These are phyloP conservation scores for Emericellopsis cladophorae DNA, from an alignment of 2,329 filamentous ascomycete species.

Conservation along the genomic window DNA sequence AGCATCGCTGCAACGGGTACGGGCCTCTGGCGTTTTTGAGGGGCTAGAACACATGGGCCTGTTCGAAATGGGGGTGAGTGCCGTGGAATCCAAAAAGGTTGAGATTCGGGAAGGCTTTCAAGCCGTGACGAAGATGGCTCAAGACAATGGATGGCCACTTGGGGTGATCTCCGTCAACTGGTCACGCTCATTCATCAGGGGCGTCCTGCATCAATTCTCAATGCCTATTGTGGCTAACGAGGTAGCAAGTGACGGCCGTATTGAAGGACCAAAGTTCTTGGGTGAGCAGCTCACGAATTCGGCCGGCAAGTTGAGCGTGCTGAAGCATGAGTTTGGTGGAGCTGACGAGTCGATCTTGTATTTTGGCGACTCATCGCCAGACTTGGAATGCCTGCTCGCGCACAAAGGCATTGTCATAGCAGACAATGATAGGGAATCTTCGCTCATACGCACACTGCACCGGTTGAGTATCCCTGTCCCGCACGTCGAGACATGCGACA, in stretches of 20 bases:
- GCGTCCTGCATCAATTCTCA: constrained; percentile 21
- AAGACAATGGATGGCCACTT: constrained; percentile 20
- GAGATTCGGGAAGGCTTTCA: constrained; percentile 25
- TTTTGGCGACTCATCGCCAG: constrained; percentile 45
- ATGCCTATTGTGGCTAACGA: constrained; percentile 31
- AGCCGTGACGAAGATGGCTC: constrained; percentile 14
- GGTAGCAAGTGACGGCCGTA: constrained; percentile 20
- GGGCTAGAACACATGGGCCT: constrained; percentile 20
- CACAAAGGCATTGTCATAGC: constrained; percentile 33
- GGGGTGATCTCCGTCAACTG: constrained; percentile 39
- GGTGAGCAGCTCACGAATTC: constrained; percentile 19
- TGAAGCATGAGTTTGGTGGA: constrained; percentile 16
- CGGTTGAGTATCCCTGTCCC: constrained; percentile 24
- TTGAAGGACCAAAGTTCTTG: constrained; percentile 25
- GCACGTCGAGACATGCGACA: constrained; percentile 15
- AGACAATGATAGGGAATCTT: constrained; percentile 14
- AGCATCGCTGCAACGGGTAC: constrained; percentile 30
- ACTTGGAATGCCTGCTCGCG: constrained; percentile 37
- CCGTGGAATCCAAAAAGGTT: constrained; percentile 19
- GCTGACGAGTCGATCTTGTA: constrained; percentile 26
- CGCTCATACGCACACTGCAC: constrained; percentile 21
- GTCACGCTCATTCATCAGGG: constrained; percentile 33
- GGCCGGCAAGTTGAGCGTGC: constrained; percentile 30
- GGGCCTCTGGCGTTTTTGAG: constrained; percentile 28
- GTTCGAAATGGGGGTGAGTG: constrained; percentile 21